A percentile compares a stretch with the other conserved stretches of the same genome.
phyloP scores from a whole-genome alignment of 2,329 filamentous ascomycete genomes.

The Samsoniella hepiali region DNA sequence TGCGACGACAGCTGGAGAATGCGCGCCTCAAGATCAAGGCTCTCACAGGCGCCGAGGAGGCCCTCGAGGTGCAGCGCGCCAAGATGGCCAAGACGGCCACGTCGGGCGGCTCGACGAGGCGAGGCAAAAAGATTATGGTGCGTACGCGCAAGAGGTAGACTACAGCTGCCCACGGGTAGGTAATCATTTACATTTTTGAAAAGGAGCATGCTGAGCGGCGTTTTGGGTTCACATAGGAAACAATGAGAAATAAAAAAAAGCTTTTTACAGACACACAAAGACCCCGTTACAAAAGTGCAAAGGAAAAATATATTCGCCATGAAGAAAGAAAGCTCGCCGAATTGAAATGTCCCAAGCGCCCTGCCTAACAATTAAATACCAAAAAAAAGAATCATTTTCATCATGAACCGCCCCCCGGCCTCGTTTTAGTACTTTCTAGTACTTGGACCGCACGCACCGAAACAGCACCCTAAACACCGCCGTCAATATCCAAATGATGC shows the following conservation, averaged over 20 bases:
- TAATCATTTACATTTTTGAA: neutral
- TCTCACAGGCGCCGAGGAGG: constrained; percentile 53
- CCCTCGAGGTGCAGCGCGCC: constrained; percentile 56
- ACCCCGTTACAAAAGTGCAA: neutral
- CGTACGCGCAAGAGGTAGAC: constrained; percentile 58
- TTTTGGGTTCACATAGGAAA: constrained; percentile 7
- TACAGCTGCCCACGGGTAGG: neutral
- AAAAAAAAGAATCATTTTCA: constrained; percentile 7
- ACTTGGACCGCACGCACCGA: constrained; percentile 47
- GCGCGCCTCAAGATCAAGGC: constrained; percentile 53
- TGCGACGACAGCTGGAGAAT: constrained; percentile 47
- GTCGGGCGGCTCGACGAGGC: constrained; percentile 55
- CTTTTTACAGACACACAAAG: neutral
- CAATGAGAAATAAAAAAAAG: neutral
- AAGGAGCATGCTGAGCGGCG: constrained; percentile 11
- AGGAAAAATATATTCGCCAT: neutral
- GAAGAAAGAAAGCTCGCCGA: neutral
- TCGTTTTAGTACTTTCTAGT: constrained; percentile 26
- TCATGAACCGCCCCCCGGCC: neutral
- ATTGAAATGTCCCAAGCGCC: constrained; percentile 8
- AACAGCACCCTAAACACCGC: constrained; percentile 50
- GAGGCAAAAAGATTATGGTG: constrained; percentile 61
- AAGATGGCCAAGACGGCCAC: constrained; percentile 65
- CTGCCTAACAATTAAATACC: neutral
- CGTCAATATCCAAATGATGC: constrained; percentile 56